Base-by-base conservation (phyloP, 176 grass and related monocot species). In the Hyparrhenia diplandra region DNA sequence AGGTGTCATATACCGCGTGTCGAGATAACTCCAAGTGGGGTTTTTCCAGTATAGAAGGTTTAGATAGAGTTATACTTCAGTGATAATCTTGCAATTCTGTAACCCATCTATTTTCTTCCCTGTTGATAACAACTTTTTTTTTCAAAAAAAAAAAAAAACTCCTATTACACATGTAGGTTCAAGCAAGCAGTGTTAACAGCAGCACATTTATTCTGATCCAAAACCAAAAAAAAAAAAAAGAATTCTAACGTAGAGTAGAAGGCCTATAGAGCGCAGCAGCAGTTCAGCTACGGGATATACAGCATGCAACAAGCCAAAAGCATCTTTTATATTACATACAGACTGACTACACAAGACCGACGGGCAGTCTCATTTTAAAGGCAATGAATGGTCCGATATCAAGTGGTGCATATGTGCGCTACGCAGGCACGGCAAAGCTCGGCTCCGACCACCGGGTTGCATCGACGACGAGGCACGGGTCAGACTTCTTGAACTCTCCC, bases 341-440 rank as follows among this genome's bases (percentile, higher is more conserved):
- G 77, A 82, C 88, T 73, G n/a, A n/a, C n/a, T n/a, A n/a, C n/a
- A n/a, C n/a, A n/a, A n/a, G n/a, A n/a, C n/a, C n/a, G n/a, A 20
- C 18, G 1, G 55, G 41, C 12, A 18, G n/a, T n/a, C 31, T 66
- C 27, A 16, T 13, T 67, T 40, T 52, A 21, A 58, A 29, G 35
- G 67, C 46, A 40, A 73, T 20, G 6, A 40, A 73, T 20, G 6
- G 39, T 40, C 23, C n/a, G n/a, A n/a, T 45, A 86, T 66, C 67
- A 85, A 34, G 5, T 51, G 30, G 49, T 36, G 45, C 25, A 29
- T 63, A 29, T 67, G 60, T 67, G 70, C 8, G 17, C 80, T 95
- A 95, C 0, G 87, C 96, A 84, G 92, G 96, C 12, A 99, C 77
- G 9, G 97, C 93, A 60, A 99, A 99, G 74, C 93, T 95, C 10